These are phyloP conservation scores for Proliferodiscus dingleyae DNA, from an alignment of 2,329 filamentous ascomycete genomes.

Conservation along the genomic window DNA sequence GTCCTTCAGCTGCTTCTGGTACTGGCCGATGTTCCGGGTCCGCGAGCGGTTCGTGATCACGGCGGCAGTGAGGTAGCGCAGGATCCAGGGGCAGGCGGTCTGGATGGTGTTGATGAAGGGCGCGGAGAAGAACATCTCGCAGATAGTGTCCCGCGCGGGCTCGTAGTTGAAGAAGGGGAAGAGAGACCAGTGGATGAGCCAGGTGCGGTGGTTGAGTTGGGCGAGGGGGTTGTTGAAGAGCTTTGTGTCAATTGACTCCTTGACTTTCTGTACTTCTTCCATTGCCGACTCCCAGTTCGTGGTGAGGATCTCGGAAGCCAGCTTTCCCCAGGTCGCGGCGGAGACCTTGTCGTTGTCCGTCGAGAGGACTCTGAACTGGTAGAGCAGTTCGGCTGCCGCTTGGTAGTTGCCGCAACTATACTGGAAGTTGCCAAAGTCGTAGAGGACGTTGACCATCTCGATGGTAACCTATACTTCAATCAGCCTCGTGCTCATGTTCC, in stretches of 20 bases:
- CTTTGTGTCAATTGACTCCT: slow-evolving; percentile 87
- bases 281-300: slow-evolving; percentile 93
- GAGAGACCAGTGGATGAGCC: slow-evolving; percentile 96
- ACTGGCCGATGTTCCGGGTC: slow-evolving; percentile 71
- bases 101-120: slow-evolving; percentile 99
- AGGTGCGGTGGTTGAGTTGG: slow-evolving; percentile 93
- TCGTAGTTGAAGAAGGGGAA: slow-evolving; percentile 99
- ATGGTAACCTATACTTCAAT: slow-evolving; percentile 60
- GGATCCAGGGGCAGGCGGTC: slow-evolving; percentile 92
- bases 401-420: slow-evolving; percentile 96
- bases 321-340: slow-evolving; percentile 94
- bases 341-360: slow-evolving; percentile 98
- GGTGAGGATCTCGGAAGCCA: slow-evolving; percentile 91
- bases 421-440: slow-evolving; percentile 94
- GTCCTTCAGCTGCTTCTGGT: slow-evolving; percentile 99
- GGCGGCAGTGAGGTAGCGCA: slow-evolving; percentile 88
- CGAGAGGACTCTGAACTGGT: slow-evolving; percentile 95
- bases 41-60: slow-evolving; percentile 90
- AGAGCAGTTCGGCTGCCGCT: slow-evolving; percentile 85
- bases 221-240: slow-evolving; percentile 95
- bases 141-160: slow-evolving; percentile 79
- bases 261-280: slow-evolving; percentile 85
- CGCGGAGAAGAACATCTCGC: slow-evolving; percentile 95
- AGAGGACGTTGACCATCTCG: slow-evolving; percentile 94
- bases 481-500: slow-evolving; percentile 11